Evolutionary conservation across 331 rosid species (phyloP).

Genomic region (Stylosanthes scabra): DNA sequence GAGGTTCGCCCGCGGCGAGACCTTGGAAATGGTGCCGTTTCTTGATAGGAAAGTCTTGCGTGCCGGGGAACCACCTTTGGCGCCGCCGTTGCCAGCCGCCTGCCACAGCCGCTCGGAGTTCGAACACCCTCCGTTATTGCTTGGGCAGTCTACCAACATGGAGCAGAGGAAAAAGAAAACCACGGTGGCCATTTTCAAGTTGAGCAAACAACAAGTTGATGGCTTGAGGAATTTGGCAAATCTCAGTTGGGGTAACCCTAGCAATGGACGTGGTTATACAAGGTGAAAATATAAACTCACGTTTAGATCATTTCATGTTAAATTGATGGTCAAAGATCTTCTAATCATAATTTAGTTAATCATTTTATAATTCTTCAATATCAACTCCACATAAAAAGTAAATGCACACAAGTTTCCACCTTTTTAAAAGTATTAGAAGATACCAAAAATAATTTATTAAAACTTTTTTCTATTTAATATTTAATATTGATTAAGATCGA

Average conservation of each 20-base stretch:
- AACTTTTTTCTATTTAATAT: no score
- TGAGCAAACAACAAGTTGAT: conserved; percentile 50
- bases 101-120: conserved; percentile 19
- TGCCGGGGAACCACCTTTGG: conserved; percentile 41
- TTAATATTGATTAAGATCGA: no score
- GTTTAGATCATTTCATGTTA: no score
- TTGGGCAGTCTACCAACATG: conserved; percentile 9
- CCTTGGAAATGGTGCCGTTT: conserved; percentile 46
- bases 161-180: conserved; percentile 61
- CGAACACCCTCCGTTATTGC: conserved; percentile 31
- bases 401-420: no score
- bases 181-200: conserved; percentile 30
- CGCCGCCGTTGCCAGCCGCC: neutral
- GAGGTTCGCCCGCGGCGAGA: conserved; percentile 59
- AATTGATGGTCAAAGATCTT: no score
- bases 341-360: no score
- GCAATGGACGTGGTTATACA: conserved; percentile 25
- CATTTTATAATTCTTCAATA: no score
- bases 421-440: no score
- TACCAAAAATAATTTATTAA: no score
- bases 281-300: no score
- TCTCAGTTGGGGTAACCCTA: conserved; percentile 16
- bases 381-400: no score
- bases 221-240: conserved; percentile 43
- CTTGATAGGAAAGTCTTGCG: conserved; percentile 35